Conservation (phyloP, 176 grass and related monocot species). For the Leersia perrieri region DNA sequence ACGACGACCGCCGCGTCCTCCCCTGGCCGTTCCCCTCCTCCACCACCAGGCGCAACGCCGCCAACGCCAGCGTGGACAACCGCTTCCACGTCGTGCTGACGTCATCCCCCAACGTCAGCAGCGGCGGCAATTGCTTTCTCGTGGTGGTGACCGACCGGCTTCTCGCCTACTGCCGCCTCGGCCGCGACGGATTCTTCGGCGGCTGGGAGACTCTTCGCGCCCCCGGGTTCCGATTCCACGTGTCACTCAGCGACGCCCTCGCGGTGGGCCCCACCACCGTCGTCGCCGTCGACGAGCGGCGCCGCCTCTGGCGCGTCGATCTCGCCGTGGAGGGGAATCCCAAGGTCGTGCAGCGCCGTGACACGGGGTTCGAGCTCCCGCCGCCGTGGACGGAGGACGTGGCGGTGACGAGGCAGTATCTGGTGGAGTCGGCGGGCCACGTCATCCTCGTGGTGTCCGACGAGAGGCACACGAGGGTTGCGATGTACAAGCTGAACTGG, state of each 20-base stretch:
- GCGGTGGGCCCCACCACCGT: slow-evolving; percentile 29
- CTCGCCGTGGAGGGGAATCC: slow-evolving; percentile 27
- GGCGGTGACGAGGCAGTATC: slow-evolving; percentile 26
- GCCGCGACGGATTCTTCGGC: not conserved
- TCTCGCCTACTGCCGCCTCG: slow-evolving; percentile 43
- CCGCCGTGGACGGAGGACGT: not conserved
- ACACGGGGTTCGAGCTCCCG: slow-evolving; percentile 32
- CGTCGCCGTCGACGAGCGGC: slow-evolving; percentile 33
- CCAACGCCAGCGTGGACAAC: not conserved
- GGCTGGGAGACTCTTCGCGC: slow-evolving; percentile 38
- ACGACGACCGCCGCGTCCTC: not conserved
- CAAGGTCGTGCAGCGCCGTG: slow-evolving; percentile 34
- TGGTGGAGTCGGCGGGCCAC: slow-evolving; percentile 33
- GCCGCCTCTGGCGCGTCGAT: slow-evolving; percentile 44
- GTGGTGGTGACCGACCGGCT: slow-evolving; percentile 33
- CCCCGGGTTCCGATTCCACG: slow-evolving; percentile 40
- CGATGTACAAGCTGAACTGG: slow-evolving; percentile 39
- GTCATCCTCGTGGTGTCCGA: slow-evolving; percentile 50
- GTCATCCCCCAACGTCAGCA: too few relatives aligned
- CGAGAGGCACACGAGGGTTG: slow-evolving; percentile 20
- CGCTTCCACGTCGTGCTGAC: slow-evolving; percentile 38
- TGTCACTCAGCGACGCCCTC: slow-evolving; percentile 32
- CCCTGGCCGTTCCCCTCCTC: slow-evolving; percentile 54
- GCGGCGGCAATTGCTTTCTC: too few relatives aligned
- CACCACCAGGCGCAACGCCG: too few relatives aligned